A percentile compares a stretch with the other conserved stretches of the same genome.
Conservation (phyloP, 2,329 filamentous ascomycete genomes). For the Corynespora cassiicola region DNA sequence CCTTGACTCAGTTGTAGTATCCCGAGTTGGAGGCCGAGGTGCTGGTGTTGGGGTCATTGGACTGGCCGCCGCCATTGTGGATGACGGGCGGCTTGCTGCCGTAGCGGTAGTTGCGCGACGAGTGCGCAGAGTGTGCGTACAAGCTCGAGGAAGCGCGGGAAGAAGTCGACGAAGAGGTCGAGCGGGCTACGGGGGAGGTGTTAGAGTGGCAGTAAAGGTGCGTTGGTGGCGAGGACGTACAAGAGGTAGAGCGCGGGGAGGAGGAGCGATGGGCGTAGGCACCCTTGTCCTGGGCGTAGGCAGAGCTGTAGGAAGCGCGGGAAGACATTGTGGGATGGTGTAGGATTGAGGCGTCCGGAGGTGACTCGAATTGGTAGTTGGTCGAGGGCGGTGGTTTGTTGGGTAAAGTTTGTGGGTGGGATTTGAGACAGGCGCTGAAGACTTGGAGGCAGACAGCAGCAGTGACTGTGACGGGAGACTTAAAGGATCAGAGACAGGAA, state of each 20-base stretch:
- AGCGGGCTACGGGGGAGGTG: slow-evolving; percentile 16
- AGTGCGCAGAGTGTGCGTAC: slow-evolving; percentile 30
- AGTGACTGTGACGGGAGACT: too few species aligned
- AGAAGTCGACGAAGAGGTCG: slow-evolving; percentile 20
- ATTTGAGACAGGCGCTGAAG: slow-evolving; percentile 10
- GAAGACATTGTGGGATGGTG: slow-evolving; percentile 31
- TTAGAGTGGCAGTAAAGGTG: slow-evolving; percentile 1
- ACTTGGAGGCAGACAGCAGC: too few species aligned
- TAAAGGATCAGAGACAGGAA: too few species aligned
- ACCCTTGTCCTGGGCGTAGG: slow-evolving; percentile 29
- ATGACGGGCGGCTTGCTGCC: slow-evolving; percentile 35
- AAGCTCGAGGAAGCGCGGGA: slow-evolving; percentile 26
- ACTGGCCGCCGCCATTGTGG: slow-evolving; percentile 36
- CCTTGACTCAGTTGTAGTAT: slow-evolving; percentile 38
- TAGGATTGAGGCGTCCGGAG: slow-evolving; percentile 20
- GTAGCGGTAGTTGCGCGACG: slow-evolving; percentile 30
- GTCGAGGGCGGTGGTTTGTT: slow-evolving; percentile 13
- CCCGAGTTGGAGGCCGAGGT: slow-evolving; percentile 34
- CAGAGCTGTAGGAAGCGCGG: slow-evolving; percentile 27
- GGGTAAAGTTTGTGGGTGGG: slow-evolving; percentile 13
- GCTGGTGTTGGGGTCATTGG: slow-evolving; percentile 35
- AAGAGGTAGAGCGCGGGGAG: slow-evolving; percentile 23
- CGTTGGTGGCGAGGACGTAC: slow-evolving; percentile 20
- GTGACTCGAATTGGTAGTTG: too few species aligned
- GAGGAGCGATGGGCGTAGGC: slow-evolving; percentile 31